These are phyloP conservation scores for Cutaneotrichosporon sp. DNA, from an alignment of 1,284 basidiomycete genomes.

Conservation along the genomic window DNA sequence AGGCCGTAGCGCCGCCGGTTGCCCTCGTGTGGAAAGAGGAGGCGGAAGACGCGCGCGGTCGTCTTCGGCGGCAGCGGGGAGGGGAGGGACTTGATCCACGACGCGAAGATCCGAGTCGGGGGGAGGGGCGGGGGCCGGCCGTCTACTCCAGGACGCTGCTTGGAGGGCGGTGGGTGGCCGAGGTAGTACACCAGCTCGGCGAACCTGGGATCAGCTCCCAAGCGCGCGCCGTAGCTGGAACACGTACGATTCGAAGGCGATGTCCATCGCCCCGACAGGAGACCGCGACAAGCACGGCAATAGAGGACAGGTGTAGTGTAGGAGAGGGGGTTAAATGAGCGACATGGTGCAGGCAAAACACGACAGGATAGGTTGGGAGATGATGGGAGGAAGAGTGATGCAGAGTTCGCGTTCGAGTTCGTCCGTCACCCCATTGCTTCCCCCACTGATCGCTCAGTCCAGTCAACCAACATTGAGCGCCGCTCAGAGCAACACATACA, in stretches of 20 bases:
- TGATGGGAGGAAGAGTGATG: too few relatives aligned
- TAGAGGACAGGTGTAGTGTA: background rate
- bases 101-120: constrained; percentile 37
- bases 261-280: constrained; percentile 25
- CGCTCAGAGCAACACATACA: too few relatives aligned
- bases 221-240: background rate
- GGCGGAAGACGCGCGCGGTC: constrained; percentile 60
- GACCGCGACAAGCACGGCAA: background rate
- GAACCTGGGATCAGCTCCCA: constrained; percentile 28
- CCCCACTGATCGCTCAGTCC: too few relatives aligned
- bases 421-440: too few relatives aligned
- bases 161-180: constrained; percentile 35
- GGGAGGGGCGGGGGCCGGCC: constrained; percentile 5
- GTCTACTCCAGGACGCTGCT: background rate
- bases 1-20: constrained; percentile 68
- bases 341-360: background rate
- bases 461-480: too few relatives aligned
- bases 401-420: too few relatives aligned
- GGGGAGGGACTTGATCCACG: constrained; percentile 40
- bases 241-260: constrained; percentile 39
- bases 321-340: background rate
- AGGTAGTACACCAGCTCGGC: constrained; percentile 39
- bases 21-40: constrained; percentile 82
- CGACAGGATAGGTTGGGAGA: too few relatives aligned
- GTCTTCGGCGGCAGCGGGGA: constrained; percentile 31